Evolutionary conservation across 1,284 basidiomycete genomes (phyloP).

Genomic region (Chiua sp.): DNA sequence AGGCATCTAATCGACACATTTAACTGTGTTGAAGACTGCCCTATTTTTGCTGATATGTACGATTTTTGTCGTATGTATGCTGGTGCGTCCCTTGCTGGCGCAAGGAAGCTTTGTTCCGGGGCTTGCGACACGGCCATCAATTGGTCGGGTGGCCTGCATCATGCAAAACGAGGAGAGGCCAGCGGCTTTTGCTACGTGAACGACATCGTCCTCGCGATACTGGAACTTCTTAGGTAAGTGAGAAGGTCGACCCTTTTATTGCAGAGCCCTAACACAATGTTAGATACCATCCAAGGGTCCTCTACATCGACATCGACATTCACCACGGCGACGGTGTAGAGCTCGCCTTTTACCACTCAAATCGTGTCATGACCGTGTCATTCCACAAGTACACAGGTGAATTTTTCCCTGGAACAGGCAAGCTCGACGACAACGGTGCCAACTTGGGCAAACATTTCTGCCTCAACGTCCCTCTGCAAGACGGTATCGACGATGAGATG

Average conservation of each 20-base stretch:
- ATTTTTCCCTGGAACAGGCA: conserved; percentile 97
- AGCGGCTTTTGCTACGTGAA: conserved; percentile 98
- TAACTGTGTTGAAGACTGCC: conserved; percentile 95
- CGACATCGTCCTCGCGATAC: conserved; percentile 92
- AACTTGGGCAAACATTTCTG: conserved; percentile 94
- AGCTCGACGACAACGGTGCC: conserved; percentile 89
- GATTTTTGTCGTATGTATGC: conserved; percentile 94
- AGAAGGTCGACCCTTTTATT: conserved; percentile 1
- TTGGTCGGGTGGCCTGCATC: conserved; percentile 96
- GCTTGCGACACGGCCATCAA: conserved; percentile 97
- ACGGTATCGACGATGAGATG: conserved; percentile 97
- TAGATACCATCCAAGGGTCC: conserved; percentile 88
- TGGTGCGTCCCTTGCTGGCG: conserved; percentile 90
- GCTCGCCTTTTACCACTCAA: conserved; percentile 97
- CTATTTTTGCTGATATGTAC: conserved; percentile 92
- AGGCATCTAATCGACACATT: conserved; percentile 78
- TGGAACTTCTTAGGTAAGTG: conserved; percentile 87
- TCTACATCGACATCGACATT: conserved; percentile 98
- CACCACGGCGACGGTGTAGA: conserved; percentile 98
- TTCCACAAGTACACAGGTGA: conserved; percentile 99
- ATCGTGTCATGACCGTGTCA: conserved; percentile 97
- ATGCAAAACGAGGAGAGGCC: conserved; percentile 95
- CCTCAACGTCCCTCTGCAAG: conserved; percentile 94
- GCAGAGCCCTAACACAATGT: neutral
- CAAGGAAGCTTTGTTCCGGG: conserved; percentile 83